These are phyloP conservation scores for Euphorbia lathyris DNA, from an alignment of 345 rosid genomes.

Conservation along the genomic window DNA sequence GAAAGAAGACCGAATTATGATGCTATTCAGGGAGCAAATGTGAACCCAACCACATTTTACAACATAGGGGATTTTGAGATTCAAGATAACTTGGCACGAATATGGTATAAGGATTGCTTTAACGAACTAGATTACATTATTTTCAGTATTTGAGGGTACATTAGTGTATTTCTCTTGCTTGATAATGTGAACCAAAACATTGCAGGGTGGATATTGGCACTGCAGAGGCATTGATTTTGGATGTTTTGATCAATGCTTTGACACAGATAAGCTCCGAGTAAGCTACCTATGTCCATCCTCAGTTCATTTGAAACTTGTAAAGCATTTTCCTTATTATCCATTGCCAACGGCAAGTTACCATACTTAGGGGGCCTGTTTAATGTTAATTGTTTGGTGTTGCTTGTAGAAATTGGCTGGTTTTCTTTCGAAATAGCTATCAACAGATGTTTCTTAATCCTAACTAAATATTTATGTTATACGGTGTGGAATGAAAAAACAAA, in stretches of 20 bases:
- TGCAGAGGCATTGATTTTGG: constrained; percentile 73
- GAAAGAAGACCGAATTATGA: constrained; percentile 77
- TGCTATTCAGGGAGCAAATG: constrained; percentile 80
- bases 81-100: constrained; percentile 78
- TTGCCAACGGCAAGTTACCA: too few species aligned
- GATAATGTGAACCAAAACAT: constrained; percentile 14
- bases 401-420: too few species aligned
- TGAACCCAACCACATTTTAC: constrained; percentile 72
- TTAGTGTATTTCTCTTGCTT: constrained; percentile 4
- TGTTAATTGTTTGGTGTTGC: too few species aligned
- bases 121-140: neutral
- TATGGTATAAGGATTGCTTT: constrained; percentile 56
- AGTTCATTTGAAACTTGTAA: neutral
- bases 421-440: too few species aligned
- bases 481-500: too few species aligned
- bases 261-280: constrained; percentile 94
- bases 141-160: neutral
- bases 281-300: constrained; percentile 20
- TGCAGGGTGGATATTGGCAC: constrained; percentile 89
- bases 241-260: constrained; percentile 75
- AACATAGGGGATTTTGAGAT: constrained; percentile 90
- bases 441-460: too few species aligned
- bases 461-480: too few species aligned
- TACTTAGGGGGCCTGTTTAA: too few species aligned
- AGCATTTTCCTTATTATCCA: neutral